Evolutionary conservation across 2,329 filamentous ascomycete species (phyloP).

Genomic region (Hypocrella siamensis): DNA sequence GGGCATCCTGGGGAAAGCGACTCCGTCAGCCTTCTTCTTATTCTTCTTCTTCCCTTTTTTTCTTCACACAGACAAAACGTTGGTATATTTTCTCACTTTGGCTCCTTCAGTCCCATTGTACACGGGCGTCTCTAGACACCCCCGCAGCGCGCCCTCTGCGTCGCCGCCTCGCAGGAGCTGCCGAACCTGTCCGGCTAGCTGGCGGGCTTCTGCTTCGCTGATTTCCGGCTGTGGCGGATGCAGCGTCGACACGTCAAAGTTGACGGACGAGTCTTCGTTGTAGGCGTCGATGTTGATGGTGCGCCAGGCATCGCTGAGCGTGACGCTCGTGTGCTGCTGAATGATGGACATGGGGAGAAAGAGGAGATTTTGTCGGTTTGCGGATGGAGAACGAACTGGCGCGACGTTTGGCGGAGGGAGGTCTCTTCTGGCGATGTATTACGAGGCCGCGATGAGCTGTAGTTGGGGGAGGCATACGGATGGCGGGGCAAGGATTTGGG

Average conservation of each 20-base stretch:
- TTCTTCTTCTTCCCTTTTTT: neutral
- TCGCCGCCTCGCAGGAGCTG: slow-evolving; percentile 81
- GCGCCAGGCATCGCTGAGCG: slow-evolving; percentile 54
- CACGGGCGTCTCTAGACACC: slow-evolving; percentile 73
- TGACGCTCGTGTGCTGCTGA: slow-evolving; percentile 44
- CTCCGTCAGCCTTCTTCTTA: neutral
- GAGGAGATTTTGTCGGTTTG: neutral
- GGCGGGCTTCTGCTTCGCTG: slow-evolving; percentile 63
- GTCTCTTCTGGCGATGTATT: neutral
- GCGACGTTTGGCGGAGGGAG: neutral
- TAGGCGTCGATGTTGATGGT: slow-evolving; percentile 91
- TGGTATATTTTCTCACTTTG: slow-evolving; percentile 34
- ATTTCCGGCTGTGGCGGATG: slow-evolving; percentile 62
- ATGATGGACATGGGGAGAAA: slow-evolving; percentile 45
- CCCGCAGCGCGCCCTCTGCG: slow-evolving; percentile 69
- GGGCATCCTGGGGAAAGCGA: slow-evolving; percentile 47
- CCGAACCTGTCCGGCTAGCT: slow-evolving; percentile 64
- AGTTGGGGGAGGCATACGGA: too few relatives aligned
- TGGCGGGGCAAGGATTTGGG: too few relatives aligned
- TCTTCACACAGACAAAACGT: too few relatives aligned
- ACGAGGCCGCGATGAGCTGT: too few relatives aligned
- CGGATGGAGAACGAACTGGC: neutral
- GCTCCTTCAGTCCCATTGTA: slow-evolving; percentile 45
- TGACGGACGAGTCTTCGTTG: slow-evolving; percentile 75
- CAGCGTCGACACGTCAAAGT: slow-evolving; percentile 80